phyloP scores from a whole-genome alignment of 192 early-diverging fungal species.

The Phlyctochytrium arcticum region DNA sequence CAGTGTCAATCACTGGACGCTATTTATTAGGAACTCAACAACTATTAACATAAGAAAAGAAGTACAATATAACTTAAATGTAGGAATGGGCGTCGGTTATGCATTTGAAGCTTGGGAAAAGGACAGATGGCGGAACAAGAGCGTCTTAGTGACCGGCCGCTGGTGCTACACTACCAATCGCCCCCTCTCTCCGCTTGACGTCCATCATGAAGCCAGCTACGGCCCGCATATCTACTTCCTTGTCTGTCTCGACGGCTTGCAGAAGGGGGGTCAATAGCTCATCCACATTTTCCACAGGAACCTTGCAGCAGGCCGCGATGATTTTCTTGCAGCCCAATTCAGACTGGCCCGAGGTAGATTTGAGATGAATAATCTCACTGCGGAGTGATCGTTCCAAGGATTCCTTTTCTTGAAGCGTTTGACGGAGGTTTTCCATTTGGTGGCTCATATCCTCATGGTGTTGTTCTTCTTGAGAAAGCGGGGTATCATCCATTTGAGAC shows the following conservation, averaged over 20 bases:
- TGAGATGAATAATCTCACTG: conserved; percentile 10
- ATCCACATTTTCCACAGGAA: conserved; percentile 74
- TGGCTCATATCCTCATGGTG: neutral
- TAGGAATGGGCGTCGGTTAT: too few species aligned
- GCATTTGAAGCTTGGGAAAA: too few species aligned
- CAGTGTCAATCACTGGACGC: too few species aligned
- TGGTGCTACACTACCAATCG: neutral
- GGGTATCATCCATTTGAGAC: neutral
- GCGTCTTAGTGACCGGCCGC: too few species aligned
- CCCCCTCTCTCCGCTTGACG: conserved; percentile 18
- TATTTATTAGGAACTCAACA: too few species aligned
- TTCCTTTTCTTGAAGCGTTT: conserved; percentile 23
- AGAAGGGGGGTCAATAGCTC: conserved; percentile 69
- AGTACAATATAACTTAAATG: too few species aligned
- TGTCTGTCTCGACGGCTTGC: conserved; percentile 73
- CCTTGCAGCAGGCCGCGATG: conserved; percentile 80
- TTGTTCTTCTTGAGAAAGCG: neutral
- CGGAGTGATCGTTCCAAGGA: conserved; percentile 20
- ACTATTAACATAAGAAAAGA: too few species aligned
- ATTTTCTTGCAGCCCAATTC: conserved; percentile 72
- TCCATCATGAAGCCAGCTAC: conserved; percentile 34
- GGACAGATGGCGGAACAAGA: neutral
- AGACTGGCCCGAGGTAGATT: conserved; percentile 5
- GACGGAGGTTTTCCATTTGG: conserved; percentile 18
- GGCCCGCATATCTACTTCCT: conserved; percentile 24